phyloP scores from a whole-genome alignment of 140 eudicot genomes.

The Bidens hawaiensis region DNA sequence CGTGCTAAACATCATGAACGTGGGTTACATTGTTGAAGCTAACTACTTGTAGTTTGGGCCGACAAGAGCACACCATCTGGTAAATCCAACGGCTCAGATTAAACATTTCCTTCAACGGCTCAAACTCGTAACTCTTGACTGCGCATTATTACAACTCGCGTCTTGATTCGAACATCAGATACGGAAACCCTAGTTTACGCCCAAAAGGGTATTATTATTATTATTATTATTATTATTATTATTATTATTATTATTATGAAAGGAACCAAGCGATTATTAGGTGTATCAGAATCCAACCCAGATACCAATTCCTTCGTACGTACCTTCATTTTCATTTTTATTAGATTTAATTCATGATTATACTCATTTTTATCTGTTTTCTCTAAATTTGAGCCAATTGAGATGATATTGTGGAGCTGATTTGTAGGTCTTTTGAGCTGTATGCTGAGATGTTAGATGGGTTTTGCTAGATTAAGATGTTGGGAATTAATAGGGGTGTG shows the following conservation, averaged over 20 bases:
- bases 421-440: too few species aligned
- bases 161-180: conserved; percentile 13
- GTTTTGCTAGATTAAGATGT: background rate
- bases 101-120: conserved; percentile 39
- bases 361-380: too few species aligned
- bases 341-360: background rate
- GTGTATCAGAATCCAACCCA: conserved; percentile 38
- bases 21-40: conserved; percentile 1
- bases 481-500: too few species aligned
- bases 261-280: conserved; percentile 63
- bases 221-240: background rate
- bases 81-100: conserved; percentile 39
- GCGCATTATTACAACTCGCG: conserved; percentile 9
- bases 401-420: background rate
- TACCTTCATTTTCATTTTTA: background rate
- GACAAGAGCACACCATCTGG: conserved; percentile 15
- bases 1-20: background rate
- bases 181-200: conserved; percentile 25
- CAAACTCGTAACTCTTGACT: conserved; percentile 16
- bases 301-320: conserved; percentile 40
- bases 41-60: conserved; percentile 7
- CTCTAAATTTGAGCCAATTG: too few species aligned
- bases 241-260: conserved; percentile 35
- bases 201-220: conserved; percentile 18
- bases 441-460: background rate